Percentiles rank a stretch among this genome's conserved stretches.
These are phyloP conservation scores for Hygrocybe coccinea DNA, from an alignment of 768 basidiomycete genomes.

Conservation along the genomic window DNA sequence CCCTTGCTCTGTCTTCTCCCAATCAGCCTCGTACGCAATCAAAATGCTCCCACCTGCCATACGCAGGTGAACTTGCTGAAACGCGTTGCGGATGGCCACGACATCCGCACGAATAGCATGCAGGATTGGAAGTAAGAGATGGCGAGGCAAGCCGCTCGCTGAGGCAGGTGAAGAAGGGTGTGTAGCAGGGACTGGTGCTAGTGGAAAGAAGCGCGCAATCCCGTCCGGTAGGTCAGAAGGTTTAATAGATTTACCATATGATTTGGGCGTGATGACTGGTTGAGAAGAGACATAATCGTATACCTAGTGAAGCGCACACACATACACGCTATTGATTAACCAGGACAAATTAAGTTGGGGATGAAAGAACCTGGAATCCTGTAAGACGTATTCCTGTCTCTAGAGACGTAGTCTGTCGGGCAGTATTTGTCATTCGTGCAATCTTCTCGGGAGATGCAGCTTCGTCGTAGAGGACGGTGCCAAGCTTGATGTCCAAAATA, in stretches of 20 bases:
- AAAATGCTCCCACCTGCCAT: constrained; percentile 82
- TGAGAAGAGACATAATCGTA: constrained; percentile 55
- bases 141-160: constrained; percentile 48
- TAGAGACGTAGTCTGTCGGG: constrained; percentile 63
- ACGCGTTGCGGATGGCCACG: constrained; percentile 43
- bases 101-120: constrained; percentile 49
- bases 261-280: constrained; percentile 63
- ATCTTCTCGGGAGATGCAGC: constrained; percentile 65
- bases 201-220: constrained; percentile 74
- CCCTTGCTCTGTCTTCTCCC: constrained; percentile 39
- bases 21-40: constrained; percentile 65
- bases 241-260: constrained; percentile 75
- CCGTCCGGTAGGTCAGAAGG: constrained; percentile 68
- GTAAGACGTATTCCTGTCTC: constrained; percentile 80
- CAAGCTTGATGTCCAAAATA: constrained; percentile 90
- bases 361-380: constrained; percentile 73
- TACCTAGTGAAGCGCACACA: constrained; percentile 43
- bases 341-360: background rate
- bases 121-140: constrained; percentile 55
- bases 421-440: constrained; percentile 68
- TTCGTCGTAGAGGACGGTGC: constrained; percentile 80
- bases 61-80: constrained; percentile 58
- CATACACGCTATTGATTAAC: no score
- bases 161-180: constrained; percentile 5
- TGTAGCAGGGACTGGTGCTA: constrained; percentile 39